phyloP scores from a whole-genome alignment of 2,329 filamentous ascomycete genomes.

The Aspergillus puulaauensis region DNA sequence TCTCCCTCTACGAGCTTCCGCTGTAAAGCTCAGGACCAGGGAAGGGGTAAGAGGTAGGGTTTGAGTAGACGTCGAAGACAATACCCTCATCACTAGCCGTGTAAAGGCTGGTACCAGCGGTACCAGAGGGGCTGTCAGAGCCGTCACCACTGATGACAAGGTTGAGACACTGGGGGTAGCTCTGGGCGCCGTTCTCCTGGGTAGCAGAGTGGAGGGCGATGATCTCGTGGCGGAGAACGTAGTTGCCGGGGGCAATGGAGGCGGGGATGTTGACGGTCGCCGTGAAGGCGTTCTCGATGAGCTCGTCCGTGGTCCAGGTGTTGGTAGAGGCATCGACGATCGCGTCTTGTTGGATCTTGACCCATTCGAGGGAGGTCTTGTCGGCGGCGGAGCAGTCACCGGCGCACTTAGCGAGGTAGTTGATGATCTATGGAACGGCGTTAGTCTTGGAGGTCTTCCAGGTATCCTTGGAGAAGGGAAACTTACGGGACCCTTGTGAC shows the following conservation, averaged over 20 bases:
- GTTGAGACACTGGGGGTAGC: slow-evolving; percentile 61
- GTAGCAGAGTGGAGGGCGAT: slow-evolving; percentile 53
- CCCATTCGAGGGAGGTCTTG: slow-evolving; percentile 56
- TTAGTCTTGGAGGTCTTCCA: slow-evolving; percentile 62
- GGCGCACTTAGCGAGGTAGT: slow-evolving; percentile 63
- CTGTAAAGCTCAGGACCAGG: slow-evolving; percentile 49
- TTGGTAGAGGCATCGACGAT: slow-evolving; percentile 49
- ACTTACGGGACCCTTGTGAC: slow-evolving; percentile 47
- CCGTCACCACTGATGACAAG: slow-evolving; percentile 59
- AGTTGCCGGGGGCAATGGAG: slow-evolving; percentile 50
- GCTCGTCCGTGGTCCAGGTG: slow-evolving; percentile 56
- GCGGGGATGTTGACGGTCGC: slow-evolving; percentile 51
- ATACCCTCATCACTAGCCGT: slow-evolving; percentile 58
- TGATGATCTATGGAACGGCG: slow-evolving; percentile 59
- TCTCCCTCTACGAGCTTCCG: slow-evolving; percentile 12
- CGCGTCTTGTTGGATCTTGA: slow-evolving; percentile 63
- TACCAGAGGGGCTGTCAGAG: slow-evolving; percentile 48
- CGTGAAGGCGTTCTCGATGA: slow-evolving; percentile 55
- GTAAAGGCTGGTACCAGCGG: slow-evolving; percentile 56
- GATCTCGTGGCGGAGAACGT: slow-evolving; percentile 57
- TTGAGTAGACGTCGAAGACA: slow-evolving; percentile 58
- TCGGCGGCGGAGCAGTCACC: slow-evolving; percentile 57
- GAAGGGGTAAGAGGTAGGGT: slow-evolving; percentile 48
- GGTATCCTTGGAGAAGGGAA: slow-evolving; percentile 13
- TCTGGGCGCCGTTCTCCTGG: slow-evolving; percentile 49